phyloP scores from a whole-genome alignment of 1,284 basidiomycete species.

The Rhizoctonia solani region DNA sequence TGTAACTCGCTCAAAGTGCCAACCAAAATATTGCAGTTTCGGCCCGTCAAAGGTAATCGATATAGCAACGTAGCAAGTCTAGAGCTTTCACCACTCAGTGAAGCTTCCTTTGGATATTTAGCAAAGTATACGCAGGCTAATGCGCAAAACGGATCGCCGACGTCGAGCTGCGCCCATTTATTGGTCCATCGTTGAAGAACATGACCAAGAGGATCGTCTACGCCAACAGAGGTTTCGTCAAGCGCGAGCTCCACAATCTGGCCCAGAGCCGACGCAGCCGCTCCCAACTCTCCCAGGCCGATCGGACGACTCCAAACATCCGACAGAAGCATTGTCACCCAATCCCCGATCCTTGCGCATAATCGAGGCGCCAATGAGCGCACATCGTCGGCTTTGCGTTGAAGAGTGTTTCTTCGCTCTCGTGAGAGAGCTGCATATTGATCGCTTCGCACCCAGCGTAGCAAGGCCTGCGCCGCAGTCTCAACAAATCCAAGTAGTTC shows the following conservation, averaged over 20 bases:
- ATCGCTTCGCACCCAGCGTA: conserved; percentile 12
- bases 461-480: not conserved
- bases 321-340: conserved; percentile 5
- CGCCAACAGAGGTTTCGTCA: too few relatives aligned
- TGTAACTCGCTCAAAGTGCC: not conserved
- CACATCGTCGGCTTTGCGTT: conserved; percentile 10
- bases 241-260: not conserved
- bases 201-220: too few relatives aligned
- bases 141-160: conserved; percentile 27
- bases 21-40: conserved; percentile 18
- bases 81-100: not conserved
- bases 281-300: not conserved
- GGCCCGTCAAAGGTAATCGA: conserved; percentile 1
- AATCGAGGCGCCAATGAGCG: conserved; percentile 25
- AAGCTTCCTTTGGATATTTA: not conserved
- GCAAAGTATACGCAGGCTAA: conserved; percentile 3
- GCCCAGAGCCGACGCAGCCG: conserved; percentile 1
- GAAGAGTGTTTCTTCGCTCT: not conserved
- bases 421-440: not conserved
- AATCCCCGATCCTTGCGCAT: conserved; percentile 16
- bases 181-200: too few relatives aligned
- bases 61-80: not conserved
- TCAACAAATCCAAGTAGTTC: conserved; percentile 16
- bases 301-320: conserved; percentile 11
- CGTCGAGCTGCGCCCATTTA: not conserved